Evolutionary conservation across 192 early-diverging fungal genomes (phyloP).

Genomic region (Linderina pennispora): DNA sequence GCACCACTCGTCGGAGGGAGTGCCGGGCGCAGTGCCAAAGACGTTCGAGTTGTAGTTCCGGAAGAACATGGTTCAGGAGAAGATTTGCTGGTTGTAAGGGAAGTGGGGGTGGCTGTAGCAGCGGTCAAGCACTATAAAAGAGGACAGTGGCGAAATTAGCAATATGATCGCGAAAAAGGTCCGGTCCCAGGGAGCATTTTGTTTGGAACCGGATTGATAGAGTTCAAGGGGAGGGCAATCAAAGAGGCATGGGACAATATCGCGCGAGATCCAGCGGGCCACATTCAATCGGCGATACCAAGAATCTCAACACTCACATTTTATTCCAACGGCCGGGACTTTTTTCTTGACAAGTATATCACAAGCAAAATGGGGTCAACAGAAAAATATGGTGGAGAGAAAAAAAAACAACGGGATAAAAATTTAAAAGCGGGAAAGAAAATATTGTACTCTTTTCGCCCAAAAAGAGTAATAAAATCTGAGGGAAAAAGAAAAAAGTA

Average conservation of each 20-base stretch:
- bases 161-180: too few relatives aligned
- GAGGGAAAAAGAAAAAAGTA: conserved; percentile 26
- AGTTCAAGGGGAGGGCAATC: too few relatives aligned
- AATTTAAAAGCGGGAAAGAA: conserved; percentile 3
- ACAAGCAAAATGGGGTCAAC: too few relatives aligned
- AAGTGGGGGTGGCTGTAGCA: not conserved
- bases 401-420: conserved; percentile 4
- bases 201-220: too few relatives aligned
- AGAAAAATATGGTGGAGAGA: too few relatives aligned
- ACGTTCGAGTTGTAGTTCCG: conserved; percentile 3
- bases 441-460: not conserved
- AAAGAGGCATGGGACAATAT: not conserved
- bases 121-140: not conserved
- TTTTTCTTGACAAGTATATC: too few relatives aligned
- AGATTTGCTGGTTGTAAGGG: not conserved
- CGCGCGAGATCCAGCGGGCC: not conserved
- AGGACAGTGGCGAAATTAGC: not conserved
- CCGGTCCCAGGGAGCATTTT: too few relatives aligned
- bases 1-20: conserved; percentile 45
- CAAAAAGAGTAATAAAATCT: conserved; percentile 14
- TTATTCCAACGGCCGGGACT: too few relatives aligned
- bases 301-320: too few relatives aligned
- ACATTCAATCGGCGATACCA: too few relatives aligned
- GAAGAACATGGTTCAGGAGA: conserved; percentile 17
- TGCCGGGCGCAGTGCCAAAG: conserved; percentile 16